Conservation (phyloP, 225 moss, liverwort and hornwort species). For the Marchantia polymorpha region DNA sequence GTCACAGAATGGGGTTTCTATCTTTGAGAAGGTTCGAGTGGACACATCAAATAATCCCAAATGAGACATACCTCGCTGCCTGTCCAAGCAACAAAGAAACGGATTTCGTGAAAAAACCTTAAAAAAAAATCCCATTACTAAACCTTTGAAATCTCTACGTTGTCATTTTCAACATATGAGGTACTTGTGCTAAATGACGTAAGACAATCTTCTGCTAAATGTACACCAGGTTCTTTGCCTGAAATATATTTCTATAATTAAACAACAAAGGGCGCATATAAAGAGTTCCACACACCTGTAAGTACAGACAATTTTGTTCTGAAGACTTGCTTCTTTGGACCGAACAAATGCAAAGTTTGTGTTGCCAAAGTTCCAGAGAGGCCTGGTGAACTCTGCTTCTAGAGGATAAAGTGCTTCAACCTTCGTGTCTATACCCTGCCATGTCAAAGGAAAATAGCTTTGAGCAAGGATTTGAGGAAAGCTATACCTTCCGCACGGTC, state of each 20-base stretch:
- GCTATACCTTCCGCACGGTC: background rate
- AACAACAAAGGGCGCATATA: background rate
- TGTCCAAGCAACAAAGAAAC: slow-evolving; percentile 18
- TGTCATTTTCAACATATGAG: too few relatives aligned
- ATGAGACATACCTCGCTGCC: slow-evolving; percentile 66
- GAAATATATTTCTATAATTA: background rate
- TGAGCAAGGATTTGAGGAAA: background rate
- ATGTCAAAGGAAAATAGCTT: background rate
- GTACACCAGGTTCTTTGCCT: background rate
- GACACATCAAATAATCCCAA: slow-evolving; percentile 57
- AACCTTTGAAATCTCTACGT: too few relatives aligned
- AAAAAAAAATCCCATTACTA: background rate
- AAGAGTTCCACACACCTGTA: slow-evolving; percentile 48
- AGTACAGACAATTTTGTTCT: slow-evolving; percentile 58
- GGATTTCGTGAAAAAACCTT: background rate
- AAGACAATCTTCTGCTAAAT: background rate
- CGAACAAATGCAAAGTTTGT: slow-evolving; percentile 61
- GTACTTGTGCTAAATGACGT: too few relatives aligned
- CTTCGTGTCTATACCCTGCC: slow-evolving; percentile 52
- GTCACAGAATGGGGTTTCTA: slow-evolving; percentile 76
- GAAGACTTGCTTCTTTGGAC: slow-evolving; percentile 41
- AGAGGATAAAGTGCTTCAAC: slow-evolving; percentile 64
- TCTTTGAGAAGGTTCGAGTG: slow-evolving; percentile 45
- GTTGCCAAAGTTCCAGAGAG: slow-evolving; percentile 74
- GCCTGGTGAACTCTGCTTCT: slow-evolving; percentile 83